phyloP scores from a whole-genome alignment of 2,329 filamentous ascomycete genomes.

The Calonectria hawksworthii region DNA sequence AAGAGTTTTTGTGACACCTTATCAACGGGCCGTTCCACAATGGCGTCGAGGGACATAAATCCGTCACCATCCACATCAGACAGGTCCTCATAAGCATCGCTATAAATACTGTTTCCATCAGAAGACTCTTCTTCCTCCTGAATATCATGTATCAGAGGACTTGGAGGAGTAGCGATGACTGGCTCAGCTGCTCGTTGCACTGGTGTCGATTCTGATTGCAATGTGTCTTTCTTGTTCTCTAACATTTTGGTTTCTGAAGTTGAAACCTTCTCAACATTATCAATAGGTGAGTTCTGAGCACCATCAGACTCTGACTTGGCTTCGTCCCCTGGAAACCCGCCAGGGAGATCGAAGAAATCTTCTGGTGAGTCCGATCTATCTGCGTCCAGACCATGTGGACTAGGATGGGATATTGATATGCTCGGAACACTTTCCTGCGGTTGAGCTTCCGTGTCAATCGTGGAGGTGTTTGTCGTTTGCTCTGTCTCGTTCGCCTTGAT shows the following conservation, averaged over 20 bases:
- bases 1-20: constrained; percentile 40
- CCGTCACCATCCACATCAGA: constrained; percentile 75
- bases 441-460: constrained; percentile 23
- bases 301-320: constrained; percentile 18
- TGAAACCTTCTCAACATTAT: constrained; percentile 10
- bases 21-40: constrained; percentile 71
- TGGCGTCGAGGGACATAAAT: constrained; percentile 80
- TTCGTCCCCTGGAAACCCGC: constrained; percentile 67
- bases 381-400: constrained; percentile 49
- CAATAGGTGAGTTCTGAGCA: constrained; percentile 9
- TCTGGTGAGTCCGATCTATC: constrained; percentile 39
- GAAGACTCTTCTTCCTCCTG: constrained; percentile 58
- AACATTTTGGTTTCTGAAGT: not conserved
- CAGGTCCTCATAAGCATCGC: constrained; percentile 82
- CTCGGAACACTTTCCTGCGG: constrained; percentile 51
- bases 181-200: constrained; percentile 31
- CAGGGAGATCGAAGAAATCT: constrained; percentile 67
- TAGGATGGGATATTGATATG: constrained; percentile 62
- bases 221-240: not conserved
- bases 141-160: constrained; percentile 51
- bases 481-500: not conserved
- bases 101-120: constrained; percentile 75
- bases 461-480: not conserved
- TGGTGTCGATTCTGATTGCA: not conserved
- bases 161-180: constrained; percentile 22